Evolutionary conservation across 805 yeast species (phyloP), one percentile per base, ranked within the genome.

Genomic region (Yarrowia bubula): DNA sequence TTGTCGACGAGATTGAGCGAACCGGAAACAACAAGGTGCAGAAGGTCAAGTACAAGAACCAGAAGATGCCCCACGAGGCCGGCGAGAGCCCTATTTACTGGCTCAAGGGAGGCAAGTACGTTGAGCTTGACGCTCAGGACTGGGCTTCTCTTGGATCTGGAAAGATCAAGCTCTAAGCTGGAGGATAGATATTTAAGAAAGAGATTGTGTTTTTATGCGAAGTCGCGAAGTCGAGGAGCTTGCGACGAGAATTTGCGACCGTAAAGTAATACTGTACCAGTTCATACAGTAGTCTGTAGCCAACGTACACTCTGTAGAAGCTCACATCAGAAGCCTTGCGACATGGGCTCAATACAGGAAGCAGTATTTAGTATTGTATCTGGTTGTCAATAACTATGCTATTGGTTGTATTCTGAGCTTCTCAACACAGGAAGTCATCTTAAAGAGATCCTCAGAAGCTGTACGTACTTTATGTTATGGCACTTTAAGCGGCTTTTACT

Each of bases 11-110:
- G 61, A 86, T 92, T 67, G 82, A 83, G 69, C 83, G 85, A 53
- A 85, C 90, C 2, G 93, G 90, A 68, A 93, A 89, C 73, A 92
- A 90, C 76, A 92, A 92, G 78, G 84, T 92, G 90, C 97, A 66
- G 81, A 82, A 73, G 96, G 96, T 60, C 81, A 77, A 33, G 73
- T 75, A 75, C 69, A 69, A 78, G 17, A 70, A 73, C 66, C 79
- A 76, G 68, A 67, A 74, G 71, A 71, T 76, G 46, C 78, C 78
- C 35, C 67, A 70, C 17, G 66, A 67, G 7, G 66, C 64, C 4
- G 75, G 76, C 31, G 93, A 89, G 61, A 18, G 31, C 32, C 71
- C 77, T 17, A 83, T 92, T 42, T 92, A 84, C 76, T 91, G 93
- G 89, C 78, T 92, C 68, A 83, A 84, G 69, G 79, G 79, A 62